Percentiles rank a stretch among this genome's conserved stretches.
Evolutionary conservation across 2,329 filamentous ascomycete genomes (phyloP).

Genomic region (Apiospora arundinis): DNA sequence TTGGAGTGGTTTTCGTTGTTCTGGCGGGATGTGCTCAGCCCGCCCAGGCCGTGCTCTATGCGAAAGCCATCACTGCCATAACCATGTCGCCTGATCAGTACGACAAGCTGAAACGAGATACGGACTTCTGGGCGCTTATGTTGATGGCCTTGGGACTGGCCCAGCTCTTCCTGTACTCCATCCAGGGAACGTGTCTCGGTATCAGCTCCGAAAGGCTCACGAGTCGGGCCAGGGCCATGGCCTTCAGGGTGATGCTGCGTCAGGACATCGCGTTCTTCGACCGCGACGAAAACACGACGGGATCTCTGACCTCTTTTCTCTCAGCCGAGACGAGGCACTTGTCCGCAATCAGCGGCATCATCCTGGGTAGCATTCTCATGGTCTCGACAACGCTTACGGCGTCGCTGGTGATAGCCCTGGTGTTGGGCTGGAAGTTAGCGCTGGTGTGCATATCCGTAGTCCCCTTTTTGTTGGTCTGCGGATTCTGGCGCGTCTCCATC

Average conservation of each 20-base stretch:
- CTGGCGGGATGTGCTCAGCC: conserved; percentile 57
- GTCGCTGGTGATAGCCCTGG: conserved; percentile 59
- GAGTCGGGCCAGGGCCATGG: conserved; percentile 64
- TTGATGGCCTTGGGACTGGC: conserved; percentile 12
- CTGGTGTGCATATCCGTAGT: conserved; percentile 82
- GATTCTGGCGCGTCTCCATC: conserved; percentile 86
- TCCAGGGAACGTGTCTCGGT: conserved; percentile 68
- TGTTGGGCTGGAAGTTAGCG: conserved; percentile 87
- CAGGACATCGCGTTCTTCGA: conserved; percentile 96
- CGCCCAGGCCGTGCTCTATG: not conserved
- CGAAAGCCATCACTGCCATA: not conserved
- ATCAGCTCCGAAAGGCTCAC: conserved; percentile 84
- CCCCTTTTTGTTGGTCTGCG: conserved; percentile 77
- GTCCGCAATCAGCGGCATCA: conserved; percentile 84
- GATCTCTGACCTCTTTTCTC: conserved; percentile 85
- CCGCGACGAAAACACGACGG: conserved; percentile 84
- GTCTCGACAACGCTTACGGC: conserved; percentile 79
- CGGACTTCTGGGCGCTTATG: conserved; percentile 18
- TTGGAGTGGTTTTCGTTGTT: conserved; percentile 89
- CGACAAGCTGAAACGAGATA: not conserved
- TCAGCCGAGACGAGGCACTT: conserved; percentile 89
- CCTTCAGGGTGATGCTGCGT: conserved; percentile 86
- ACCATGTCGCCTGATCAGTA: not conserved
- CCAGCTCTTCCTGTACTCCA: conserved; percentile 67
- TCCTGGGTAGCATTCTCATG: conserved; percentile 84